phyloP scores from a whole-genome alignment of 2,329 filamentous ascomycete species.

The Talaromyces piceae region DNA sequence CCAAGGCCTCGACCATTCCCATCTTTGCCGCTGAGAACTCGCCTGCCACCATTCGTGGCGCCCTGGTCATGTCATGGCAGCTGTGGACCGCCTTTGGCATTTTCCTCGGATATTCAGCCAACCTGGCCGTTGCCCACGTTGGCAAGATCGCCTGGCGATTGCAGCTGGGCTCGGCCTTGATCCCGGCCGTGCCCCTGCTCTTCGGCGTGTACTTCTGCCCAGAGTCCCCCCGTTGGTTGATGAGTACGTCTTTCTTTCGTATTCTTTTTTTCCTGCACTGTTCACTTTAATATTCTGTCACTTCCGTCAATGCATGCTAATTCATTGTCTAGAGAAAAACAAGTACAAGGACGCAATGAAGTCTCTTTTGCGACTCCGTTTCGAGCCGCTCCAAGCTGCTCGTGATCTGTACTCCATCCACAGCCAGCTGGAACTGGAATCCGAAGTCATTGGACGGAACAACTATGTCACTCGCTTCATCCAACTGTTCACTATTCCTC shows the following conservation, averaged over 20 bases:
- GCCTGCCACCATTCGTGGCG: slow-evolving; percentile 49
- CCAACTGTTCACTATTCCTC: slow-evolving; percentile 44
- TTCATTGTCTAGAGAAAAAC: slow-evolving; percentile 43
- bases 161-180: slow-evolving; percentile 57
- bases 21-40: slow-evolving; percentile 51
- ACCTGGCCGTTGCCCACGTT: slow-evolving; percentile 55
- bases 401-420: slow-evolving; percentile 58
- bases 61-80: slow-evolving; percentile 50
- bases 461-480: slow-evolving; percentile 56
- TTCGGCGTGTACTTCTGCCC: slow-evolving; percentile 54
- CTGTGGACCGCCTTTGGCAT: slow-evolving; percentile 55
- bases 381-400: slow-evolving; percentile 53
- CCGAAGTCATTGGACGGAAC: slow-evolving; percentile 34
- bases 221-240: slow-evolving; percentile 59
- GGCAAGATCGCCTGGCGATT: slow-evolving; percentile 57
- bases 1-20: slow-evolving; percentile 51
- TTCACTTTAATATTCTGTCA: too few species aligned
- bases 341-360: slow-evolving; percentile 54
- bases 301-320: not conserved
- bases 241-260: slow-evolving; percentile 32
- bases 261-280: too few species aligned
- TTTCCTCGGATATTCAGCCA: slow-evolving; percentile 59
- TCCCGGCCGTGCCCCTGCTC: slow-evolving; percentile 56
- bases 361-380: slow-evolving; percentile 51
- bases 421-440: slow-evolving; percentile 43